Evolutionary conservation across 1,284 basidiomycete genomes (phyloP), one percentile per base, ranked within the genome.

Genomic region (Exobasidium rhododendri): DNA sequence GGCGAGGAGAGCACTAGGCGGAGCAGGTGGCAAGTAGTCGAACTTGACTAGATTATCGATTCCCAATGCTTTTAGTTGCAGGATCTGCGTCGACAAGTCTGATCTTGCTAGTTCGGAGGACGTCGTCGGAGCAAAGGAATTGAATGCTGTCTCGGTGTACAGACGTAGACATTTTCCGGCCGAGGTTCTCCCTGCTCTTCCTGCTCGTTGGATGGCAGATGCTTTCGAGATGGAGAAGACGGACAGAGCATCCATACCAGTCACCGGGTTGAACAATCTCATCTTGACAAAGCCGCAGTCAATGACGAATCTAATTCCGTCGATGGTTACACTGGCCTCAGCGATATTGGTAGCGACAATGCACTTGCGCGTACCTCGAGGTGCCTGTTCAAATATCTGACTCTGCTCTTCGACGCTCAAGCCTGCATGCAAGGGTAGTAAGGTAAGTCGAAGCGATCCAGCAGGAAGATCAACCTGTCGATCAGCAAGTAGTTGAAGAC

Each of bases 251-350:
- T 82, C 80, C 68, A 81, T 78, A 1, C 78, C 79, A 4, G 74
- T 76, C 7, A 58, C 22, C 0, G 78, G 77, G 44, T 81, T 71
- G 59, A 74, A 80, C 1, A 75, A 70, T 32, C 63, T 32, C 14
- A 91, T 91, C 85, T 98, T 98, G 67, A 94, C 93, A 73, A 93
- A 91, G 2, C 94, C 96, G 59, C 87, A 89, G 75, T 99, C 94
- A 3, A 98, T 85, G n/a, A 99, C 94, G 75, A 88, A 97, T 70
- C 88, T 89, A 67, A 98, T 88, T 0, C 92, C 92, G 54, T 97
- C 92, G 62, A 98, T 96, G 0, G 94, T 98, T 14, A 98, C 89
- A 80, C 91, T 94, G 22, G 94, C 89, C 82, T 98, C 96, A 17
- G 96, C 94, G 56, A 97, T 94, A 77, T 98, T 98, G 0, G 96